Percentiles rank a stretch among this genome's conserved stretches.
These are phyloP conservation scores for Pythium brassicae DNA, from an alignment of 352 stramenopile genomes.

Conservation along the genomic window DNA sequence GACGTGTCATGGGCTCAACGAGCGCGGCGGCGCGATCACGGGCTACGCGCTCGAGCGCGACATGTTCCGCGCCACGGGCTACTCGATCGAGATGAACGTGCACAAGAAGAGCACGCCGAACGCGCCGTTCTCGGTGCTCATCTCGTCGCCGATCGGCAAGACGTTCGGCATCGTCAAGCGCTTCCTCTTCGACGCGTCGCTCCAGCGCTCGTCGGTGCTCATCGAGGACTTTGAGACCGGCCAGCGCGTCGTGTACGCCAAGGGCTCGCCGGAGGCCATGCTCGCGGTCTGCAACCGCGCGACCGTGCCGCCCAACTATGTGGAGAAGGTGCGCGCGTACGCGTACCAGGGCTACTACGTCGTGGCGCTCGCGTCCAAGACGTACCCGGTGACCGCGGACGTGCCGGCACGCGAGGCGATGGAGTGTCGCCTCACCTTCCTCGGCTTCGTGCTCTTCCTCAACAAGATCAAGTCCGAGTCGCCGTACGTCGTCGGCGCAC, in stretches of 20 bases:
- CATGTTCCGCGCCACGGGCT: constrained; percentile 69
- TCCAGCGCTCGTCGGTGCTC: constrained; percentile 66
- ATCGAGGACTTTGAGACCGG: constrained; percentile 65
- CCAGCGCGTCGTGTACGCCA: constrained; percentile 61
- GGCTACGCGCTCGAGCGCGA: constrained; percentile 69
- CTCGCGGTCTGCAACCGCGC: constrained; percentile 52
- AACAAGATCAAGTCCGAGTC: constrained; percentile 90
- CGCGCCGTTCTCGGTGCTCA: constrained; percentile 54
- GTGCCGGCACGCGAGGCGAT: constrained; percentile 63
- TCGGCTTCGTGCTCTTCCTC: constrained; percentile 86
- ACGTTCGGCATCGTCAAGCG: constrained; percentile 65
- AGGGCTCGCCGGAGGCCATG: constrained; percentile 64
- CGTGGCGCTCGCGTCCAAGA: constrained; percentile 56
- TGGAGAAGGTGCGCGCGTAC: constrained; percentile 48
- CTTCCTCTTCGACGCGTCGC: constrained; percentile 64
- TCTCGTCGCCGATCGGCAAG: constrained; percentile 68
- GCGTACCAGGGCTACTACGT: constrained; percentile 86
- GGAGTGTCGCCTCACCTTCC: constrained; percentile 71
- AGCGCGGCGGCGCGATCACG: constrained; percentile 42
- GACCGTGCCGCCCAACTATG: constrained; percentile 70
- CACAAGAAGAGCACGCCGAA: constrained; percentile 38
- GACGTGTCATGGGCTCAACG: constrained; percentile 61
- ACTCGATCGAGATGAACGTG: constrained; percentile 53
- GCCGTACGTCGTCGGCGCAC: constrained; percentile 65
- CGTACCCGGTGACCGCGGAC: constrained; percentile 42